Percentiles rank a stretch among this genome's conserved stretches.
These are phyloP conservation scores for Penicillium coffeae DNA, from an alignment of 495 filamentous ascomycete species.

Conservation along the genomic window DNA sequence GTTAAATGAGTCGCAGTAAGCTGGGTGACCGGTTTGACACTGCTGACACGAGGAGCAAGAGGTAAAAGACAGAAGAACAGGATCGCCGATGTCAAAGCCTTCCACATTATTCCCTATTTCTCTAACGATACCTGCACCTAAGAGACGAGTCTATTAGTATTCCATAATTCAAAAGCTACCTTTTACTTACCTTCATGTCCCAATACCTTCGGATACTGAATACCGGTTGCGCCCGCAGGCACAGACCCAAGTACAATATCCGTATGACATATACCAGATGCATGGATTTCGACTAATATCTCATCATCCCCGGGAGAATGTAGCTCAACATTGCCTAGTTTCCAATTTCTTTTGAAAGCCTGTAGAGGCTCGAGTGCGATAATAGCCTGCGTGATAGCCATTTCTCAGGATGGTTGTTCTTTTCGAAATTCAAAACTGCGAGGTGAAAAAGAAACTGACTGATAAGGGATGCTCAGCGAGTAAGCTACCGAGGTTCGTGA, in stretches of 20 bases:
- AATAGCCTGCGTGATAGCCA: conserved; percentile 15
- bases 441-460: background rate
- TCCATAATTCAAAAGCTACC: too few relatives aligned
- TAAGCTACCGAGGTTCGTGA: too few relatives aligned
- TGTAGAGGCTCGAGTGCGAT: conserved; percentile 14
- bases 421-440: background rate
- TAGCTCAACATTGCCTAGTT: conserved; percentile 26
- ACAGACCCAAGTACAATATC: conserved; percentile 24
- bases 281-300: conserved; percentile 35
- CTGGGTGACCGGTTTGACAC: conserved; percentile 18
- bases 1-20: conserved; percentile 29
- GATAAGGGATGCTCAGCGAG: too few relatives aligned
- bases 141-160: background rate
- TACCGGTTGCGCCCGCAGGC: conserved; percentile 4
- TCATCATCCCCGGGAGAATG: conserved; percentile 27
- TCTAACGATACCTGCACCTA: conserved; percentile 40
- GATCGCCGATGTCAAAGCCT: conserved; percentile 37
- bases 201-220: conserved; percentile 20
- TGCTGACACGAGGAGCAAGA: conserved; percentile 33
- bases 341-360: conserved; percentile 10
- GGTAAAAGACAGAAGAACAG: conserved; percentile 42
- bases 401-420: background rate
- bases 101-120: conserved; percentile 36
- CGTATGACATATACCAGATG: conserved; percentile 41
- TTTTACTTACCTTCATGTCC: conserved; percentile 29